Conservation (phyloP, 2,329 filamentous ascomycete genomes). For the Claviceps capensis region DNA sequence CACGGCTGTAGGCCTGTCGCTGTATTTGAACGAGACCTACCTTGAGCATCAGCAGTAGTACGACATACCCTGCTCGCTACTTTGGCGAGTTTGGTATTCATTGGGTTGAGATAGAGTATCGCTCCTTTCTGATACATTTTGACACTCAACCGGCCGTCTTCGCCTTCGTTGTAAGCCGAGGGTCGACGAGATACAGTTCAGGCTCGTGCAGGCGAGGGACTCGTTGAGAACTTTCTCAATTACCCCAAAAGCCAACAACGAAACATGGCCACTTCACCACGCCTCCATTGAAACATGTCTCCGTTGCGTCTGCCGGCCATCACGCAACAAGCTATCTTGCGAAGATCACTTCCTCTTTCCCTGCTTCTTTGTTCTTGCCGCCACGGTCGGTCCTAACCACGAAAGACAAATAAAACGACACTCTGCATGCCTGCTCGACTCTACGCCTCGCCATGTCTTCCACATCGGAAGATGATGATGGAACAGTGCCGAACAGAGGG, state of each 20-base stretch:
- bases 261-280: neutral
- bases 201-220: neutral
- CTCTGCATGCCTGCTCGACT: conserved; percentile 2
- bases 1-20: neutral
- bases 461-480: conserved; percentile 2
- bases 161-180: no score
- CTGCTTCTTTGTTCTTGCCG: neutral
- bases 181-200: neutral
- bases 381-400: neutral
- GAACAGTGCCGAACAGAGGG: conserved; percentile 34
- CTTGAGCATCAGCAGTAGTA: neutral
- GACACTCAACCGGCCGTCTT: neutral
- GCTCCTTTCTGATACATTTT: neutral
- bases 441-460: conserved; percentile 6
- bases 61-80: neutral
- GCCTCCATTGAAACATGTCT: conserved; percentile 1
- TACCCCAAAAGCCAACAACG: neutral
- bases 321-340: neutral
- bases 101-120: neutral
- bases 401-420: neutral
- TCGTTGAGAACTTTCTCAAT: neutral
- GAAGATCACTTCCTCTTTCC: neutral
- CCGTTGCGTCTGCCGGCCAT: neutral
- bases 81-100: neutral
- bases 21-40: neutral